Percentiles rank a stretch among this genome's conserved stretches.
Conservation (phyloP, 148 eudicot genomes). For the Spergularia marina region DNA sequence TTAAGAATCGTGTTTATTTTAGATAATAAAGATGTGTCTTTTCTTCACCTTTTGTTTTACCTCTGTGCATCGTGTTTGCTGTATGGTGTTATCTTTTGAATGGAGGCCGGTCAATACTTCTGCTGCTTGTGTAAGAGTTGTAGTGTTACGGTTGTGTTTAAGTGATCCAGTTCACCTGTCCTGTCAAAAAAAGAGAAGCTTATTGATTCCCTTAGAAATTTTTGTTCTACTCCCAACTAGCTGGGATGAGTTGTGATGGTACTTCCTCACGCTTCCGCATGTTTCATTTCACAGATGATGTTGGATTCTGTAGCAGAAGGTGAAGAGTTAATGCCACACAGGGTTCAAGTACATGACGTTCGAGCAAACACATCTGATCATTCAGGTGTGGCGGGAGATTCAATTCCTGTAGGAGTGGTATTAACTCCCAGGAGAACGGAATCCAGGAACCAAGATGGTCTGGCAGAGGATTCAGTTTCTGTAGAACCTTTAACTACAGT, state of each 20-base stretch:
- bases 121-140: too few relatives aligned
- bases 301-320: conserved; percentile 54
- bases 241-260: background rate
- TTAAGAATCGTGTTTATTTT: too few relatives aligned
- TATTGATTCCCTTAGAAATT: too few relatives aligned
- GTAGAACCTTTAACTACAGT: conserved; percentile 31
- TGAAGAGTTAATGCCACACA: conserved; percentile 87
- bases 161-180: too few relatives aligned
- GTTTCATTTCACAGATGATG: conserved; percentile 59
- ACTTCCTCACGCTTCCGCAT: background rate
- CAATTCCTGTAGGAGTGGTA: conserved; percentile 28
- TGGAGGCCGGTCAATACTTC: too few relatives aligned
- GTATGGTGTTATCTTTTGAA: too few relatives aligned
- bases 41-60: too few relatives aligned
- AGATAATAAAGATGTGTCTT: too few relatives aligned
- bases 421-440: conserved; percentile 66
- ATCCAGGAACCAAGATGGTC: conserved; percentile 55
- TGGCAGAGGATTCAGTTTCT: conserved; percentile 16
- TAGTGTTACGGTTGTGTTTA: too few relatives aligned
- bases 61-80: too few relatives aligned
- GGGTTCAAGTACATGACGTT: conserved; percentile 28
- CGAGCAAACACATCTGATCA: conserved; percentile 9
- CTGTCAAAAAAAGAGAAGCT: too few relatives aligned
- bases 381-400: conserved; percentile 15
- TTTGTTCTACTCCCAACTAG: background rate